Percentiles rank a stretch among this genome's conserved stretches.
Conservation (phyloP, 768 basidiomycete genomes). For the Paxillus involutus region DNA sequence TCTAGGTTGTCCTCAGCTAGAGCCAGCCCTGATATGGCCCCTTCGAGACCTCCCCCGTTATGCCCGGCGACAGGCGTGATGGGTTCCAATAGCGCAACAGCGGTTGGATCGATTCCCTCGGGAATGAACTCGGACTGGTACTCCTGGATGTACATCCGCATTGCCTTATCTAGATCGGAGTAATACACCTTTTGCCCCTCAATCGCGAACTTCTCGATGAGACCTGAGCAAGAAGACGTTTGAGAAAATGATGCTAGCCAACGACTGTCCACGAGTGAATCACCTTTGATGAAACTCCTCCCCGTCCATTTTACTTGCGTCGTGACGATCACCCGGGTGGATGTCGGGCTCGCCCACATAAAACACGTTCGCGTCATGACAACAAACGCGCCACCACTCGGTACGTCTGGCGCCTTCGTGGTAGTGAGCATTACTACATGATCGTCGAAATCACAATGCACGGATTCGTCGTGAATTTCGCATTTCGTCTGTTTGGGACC, state of each 20-base stretch:
- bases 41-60: slow-evolving; percentile 8
- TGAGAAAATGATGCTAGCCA: background rate
- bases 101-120: slow-evolving; percentile 66
- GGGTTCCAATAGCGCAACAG: slow-evolving; percentile 47
- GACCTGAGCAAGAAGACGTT: slow-evolving; percentile 49
- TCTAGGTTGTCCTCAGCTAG: slow-evolving; percentile 60
- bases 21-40: slow-evolving; percentile 67
- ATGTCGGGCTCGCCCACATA: slow-evolving; percentile 85
- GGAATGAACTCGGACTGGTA: slow-evolving; percentile 90
- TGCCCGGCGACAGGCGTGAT: slow-evolving; percentile 26
- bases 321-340: slow-evolving; percentile 81
- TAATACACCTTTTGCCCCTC: slow-evolving; percentile 93
- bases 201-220: slow-evolving; percentile 88
- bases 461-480: slow-evolving; percentile 86
- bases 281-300: slow-evolving; percentile 96
- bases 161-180: slow-evolving; percentile 74
- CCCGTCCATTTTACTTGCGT: too few relatives aligned
- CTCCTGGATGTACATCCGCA: slow-evolving; percentile 86
- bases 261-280: slow-evolving; percentile 4
- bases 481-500: slow-evolving; percentile 97
- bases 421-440: slow-evolving; percentile 84
- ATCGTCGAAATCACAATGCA: slow-evolving; percentile 79
- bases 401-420: slow-evolving; percentile 92
- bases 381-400: slow-evolving; percentile 87
- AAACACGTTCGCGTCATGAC: slow-evolving; percentile 95